Conservation (phyloP, 306 rosid species). For the Dalbergia oliveri region DNA sequence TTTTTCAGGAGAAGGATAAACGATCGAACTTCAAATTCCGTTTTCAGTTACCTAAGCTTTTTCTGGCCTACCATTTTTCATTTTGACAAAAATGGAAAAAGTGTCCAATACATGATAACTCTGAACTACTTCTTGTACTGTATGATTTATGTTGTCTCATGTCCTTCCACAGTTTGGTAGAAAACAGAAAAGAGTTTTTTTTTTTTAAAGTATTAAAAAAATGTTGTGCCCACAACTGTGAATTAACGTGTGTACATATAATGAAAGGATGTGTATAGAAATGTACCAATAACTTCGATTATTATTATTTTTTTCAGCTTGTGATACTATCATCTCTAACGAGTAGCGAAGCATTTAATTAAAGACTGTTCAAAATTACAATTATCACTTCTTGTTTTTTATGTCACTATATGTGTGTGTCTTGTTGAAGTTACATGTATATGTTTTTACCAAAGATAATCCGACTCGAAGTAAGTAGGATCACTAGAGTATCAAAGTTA, state of each 20-base stretch:
- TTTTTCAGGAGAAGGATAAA: neutral
- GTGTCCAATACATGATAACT: neutral
- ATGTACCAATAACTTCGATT: neutral
- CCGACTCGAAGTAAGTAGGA: too few relatives aligned
- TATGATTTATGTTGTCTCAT: neutral
- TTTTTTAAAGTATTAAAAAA: neutral
- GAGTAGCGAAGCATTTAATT: too few relatives aligned
- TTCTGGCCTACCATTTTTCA: neutral
- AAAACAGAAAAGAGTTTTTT: neutral
- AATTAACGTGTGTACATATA: neutral
- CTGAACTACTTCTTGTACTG: conserved; percentile 13
- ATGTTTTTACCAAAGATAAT: too few relatives aligned
- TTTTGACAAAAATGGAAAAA: neutral
- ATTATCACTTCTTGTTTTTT: too few relatives aligned
- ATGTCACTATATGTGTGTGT: too few relatives aligned
- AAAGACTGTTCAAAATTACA: too few relatives aligned
- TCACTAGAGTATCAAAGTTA: too few relatives aligned
- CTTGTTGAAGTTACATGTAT: too few relatives aligned
- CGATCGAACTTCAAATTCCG: neutral
- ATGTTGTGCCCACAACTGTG: neutral
- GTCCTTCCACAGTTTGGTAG: conserved; percentile 2
- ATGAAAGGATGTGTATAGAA: neutral
- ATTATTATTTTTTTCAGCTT: too few relatives aligned
- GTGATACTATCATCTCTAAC: too few relatives aligned
- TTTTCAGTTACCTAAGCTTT: neutral